Base-by-base conservation (phyloP, 2,329 filamentous ascomycete genomes). In the Colletotrichum scovillei region DNA sequence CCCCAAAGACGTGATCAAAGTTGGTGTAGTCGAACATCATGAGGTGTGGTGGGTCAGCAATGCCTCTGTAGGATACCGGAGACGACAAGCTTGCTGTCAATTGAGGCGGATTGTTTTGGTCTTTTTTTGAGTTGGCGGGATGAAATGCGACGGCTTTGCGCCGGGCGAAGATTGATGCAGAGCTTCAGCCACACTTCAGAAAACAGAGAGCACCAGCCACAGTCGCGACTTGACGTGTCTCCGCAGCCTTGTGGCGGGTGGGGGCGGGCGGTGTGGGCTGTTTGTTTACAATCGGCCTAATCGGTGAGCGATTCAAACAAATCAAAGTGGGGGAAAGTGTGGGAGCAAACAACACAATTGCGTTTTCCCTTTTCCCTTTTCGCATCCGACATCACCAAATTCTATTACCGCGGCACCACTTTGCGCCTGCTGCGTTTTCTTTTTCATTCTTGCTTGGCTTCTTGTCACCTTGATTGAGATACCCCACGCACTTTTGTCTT, bases 1-100 rank as follows among this genome's bases (percentile, higher is more conserved):
- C 88, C 26, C 86, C 86, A 76, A 96, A 97, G 1, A 95, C 90
- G 9, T 89, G 85, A 26, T 93, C 88, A 74, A 94, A 94, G 46
- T 92, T 87, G 28, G 89, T 87, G 80, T 92, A 92, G 78, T 93
- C 87, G 56, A 92, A 86, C 88, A 92, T 93, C 46, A 69, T 80
- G 70, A 57, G 32, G 32, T n/a, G 7, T 22, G 35, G 8, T 19
- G 32, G 32, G 12, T 28, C 5, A 19, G n/a, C 26, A 30, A 28
- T 42, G 6, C 11, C 9, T 14, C 63, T 22, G 22, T 6, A 22
- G 49, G 14, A 35, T 30, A 4, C 24, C 22, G 42, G 12, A 22
- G 19, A 8, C 26, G 3, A 26, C 24, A 49, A 26, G 60, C 46
- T 24, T 32, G 49, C 8, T 38, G 49, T 22, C 1, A 9, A 6